phyloP scores from a whole-genome alignment of 2,329 filamentous ascomycete species.

The Botryotinia globosa region DNA sequence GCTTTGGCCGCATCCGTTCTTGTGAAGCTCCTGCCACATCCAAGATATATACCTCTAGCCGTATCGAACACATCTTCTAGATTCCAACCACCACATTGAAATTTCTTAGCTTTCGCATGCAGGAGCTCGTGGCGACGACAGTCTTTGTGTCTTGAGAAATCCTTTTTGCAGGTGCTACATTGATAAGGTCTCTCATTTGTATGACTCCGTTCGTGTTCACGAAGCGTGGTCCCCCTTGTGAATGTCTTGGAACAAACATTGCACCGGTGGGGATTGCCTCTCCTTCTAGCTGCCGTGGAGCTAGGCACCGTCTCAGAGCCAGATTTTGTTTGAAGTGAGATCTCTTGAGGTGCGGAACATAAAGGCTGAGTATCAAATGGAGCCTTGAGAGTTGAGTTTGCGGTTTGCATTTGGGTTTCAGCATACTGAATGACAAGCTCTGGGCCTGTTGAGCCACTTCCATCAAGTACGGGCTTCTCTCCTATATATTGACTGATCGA shows the following conservation, averaged over 20 bases:
- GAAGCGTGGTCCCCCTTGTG: not conserved
- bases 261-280: not conserved
- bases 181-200: not conserved
- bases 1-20: not conserved
- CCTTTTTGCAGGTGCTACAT: not conserved
- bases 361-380: not conserved
- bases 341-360: no score
- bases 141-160: not conserved
- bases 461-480: not conserved
- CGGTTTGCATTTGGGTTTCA: not conserved
- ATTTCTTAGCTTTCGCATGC: not conserved
- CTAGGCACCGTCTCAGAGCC: not conserved
- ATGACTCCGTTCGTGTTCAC: not conserved
- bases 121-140: not conserved
- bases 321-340: rapidly evolving
- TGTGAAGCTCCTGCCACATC: not conserved
- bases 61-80: rapidly evolving
- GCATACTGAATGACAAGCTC: not conserved
- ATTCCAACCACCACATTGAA: rapidly evolving
- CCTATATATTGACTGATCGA: not conserved
- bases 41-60: rapidly evolving
- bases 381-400: not conserved
- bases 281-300: not conserved
- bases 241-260: not conserved
- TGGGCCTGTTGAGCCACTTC: not conserved